Evolutionary conservation across 2,329 filamentous ascomycete species (phyloP), one percentile per base, ranked within the genome.

Genomic region (Fusarium brachygibbosum): DNA sequence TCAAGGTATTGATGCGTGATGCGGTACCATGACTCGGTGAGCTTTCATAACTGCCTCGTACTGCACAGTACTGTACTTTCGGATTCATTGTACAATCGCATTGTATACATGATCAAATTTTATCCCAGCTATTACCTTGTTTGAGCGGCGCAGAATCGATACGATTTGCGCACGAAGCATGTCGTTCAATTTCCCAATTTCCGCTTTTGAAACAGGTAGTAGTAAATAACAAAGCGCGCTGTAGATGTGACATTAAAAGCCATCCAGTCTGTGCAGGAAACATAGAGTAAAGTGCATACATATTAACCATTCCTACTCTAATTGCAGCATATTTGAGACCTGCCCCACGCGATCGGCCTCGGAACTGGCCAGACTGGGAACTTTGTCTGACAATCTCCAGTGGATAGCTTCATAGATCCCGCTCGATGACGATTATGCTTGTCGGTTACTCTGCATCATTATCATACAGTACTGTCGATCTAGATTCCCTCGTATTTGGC

Each of bases 311-410:
- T 25, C 23, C 40, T 48, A 48, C 62, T 32, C 19, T 53, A 52
- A 50, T 21, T 65, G 35, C 45, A 59, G 40, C 53, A 45, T 64
- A 31, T 65, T 65, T 65, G 45, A 51, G 52, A 65, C 52, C 13
- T 10, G 50, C 67, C 66, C 66, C 67, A 70, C 66, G 52, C 52
- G 66, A 69, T 69, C 66, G 69, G 55, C 66, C 48, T 49, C 52
- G 44, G 23, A 46, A 53, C 28, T 64, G 63, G 29, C 61, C 66
- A 57, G 57, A 63, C 49, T 64, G 42, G 46, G 48, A 60, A 55
- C 32, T 58, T 61, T 64, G 58, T 63, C 63, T 65, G 50, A 68
- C 67, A 69, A 68, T 68, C 52, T 60, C 44, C 53, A 60, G 60
- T 54, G 50, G 25, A 35, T 44, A 54, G 45, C 58, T 64, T 69